A percentile compares a stretch with the other conserved stretches of the same genome.
Evolutionary conservation across 2,329 filamentous ascomycete genomes (phyloP).

Genomic region (Trichoderma pleuroti): DNA sequence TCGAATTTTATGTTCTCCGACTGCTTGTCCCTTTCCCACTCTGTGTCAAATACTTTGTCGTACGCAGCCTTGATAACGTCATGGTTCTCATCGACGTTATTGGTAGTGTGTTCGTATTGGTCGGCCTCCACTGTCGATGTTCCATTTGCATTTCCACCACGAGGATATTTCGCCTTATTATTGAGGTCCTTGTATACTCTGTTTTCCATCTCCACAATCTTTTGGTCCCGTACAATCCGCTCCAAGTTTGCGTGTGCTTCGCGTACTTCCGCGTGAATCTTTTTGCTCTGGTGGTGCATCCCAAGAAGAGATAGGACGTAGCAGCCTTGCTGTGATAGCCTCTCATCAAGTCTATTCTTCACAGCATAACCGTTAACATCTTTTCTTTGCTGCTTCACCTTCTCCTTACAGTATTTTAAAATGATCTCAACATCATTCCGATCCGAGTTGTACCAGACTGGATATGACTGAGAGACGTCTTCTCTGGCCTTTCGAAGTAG

Average conservation of each 20-base stretch:
- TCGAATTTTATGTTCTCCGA: background rate
- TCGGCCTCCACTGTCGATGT: background rate
- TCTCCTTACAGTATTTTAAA: conserved; percentile 7
- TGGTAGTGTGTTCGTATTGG: too few species aligned
- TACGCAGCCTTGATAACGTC: background rate
- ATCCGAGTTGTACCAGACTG: background rate
- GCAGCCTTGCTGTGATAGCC: background rate
- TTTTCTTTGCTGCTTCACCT: background rate
- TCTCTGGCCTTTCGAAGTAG: background rate
- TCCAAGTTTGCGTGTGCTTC: background rate
- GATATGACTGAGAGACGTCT: background rate
- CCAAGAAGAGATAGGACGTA: conserved; percentile 1
- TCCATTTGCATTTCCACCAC: background rate
- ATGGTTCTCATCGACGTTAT: background rate
- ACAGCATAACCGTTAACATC: conserved; percentile 1
- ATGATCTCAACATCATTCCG: conserved; percentile 9
- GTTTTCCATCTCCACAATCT: background rate
- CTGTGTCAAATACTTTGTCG: background rate
- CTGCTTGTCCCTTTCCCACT: conserved; percentile 7
- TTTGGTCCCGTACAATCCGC: background rate
- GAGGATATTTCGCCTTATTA: background rate
- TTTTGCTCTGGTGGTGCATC: conserved; percentile 4
- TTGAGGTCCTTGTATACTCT: background rate
- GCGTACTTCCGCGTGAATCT: background rate
- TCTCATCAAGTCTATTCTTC: background rate